phyloP scores from a whole-genome alignment of 352 stramenopile genomes.

The Pythium myriotylum region DNA sequence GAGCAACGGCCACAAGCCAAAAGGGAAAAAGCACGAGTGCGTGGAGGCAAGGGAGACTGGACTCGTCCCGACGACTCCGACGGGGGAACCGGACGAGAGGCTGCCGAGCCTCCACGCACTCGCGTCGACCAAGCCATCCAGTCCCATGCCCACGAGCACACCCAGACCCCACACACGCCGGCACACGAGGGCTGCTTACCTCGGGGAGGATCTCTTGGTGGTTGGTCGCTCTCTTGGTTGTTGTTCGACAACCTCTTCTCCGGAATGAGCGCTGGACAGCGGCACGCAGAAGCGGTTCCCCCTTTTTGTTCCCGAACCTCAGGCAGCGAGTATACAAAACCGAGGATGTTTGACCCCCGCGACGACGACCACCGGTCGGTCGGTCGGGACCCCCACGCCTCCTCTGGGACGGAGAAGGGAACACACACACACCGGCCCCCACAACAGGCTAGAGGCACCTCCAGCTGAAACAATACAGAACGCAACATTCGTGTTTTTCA shows the following conservation, averaged over 20 bases:
- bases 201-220: slow-evolving; percentile 16
- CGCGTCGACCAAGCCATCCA: slow-evolving; percentile 11
- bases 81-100: neutral
- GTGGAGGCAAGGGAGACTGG: neutral
- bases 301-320: slow-evolving; percentile 8
- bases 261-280: slow-evolving; percentile 10
- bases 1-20: slow-evolving; percentile 1
- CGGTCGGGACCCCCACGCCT: slow-evolving; percentile 19
- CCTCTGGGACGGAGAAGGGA: slow-evolving; percentile 9
- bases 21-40: neutral
- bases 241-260: slow-evolving; percentile 27
- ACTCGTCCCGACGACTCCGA: no score
- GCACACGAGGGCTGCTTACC: slow-evolving; percentile 1
- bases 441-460: neutral
- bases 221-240: slow-evolving; percentile 18
- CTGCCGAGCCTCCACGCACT: slow-evolving; percentile 8
- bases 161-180: slow-evolving; percentile 1
- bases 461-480: slow-evolving; percentile 28
- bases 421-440: neutral
- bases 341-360: slow-evolving; percentile 20
- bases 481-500: slow-evolving; percentile 19
- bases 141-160: slow-evolving; percentile 1
- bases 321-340: slow-evolving; percentile 18
- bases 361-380: slow-evolving; percentile 34
- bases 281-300: no score